phyloP scores from a whole-genome alignment of 139 green algal species.

The Tetraselmis chui region DNA sequence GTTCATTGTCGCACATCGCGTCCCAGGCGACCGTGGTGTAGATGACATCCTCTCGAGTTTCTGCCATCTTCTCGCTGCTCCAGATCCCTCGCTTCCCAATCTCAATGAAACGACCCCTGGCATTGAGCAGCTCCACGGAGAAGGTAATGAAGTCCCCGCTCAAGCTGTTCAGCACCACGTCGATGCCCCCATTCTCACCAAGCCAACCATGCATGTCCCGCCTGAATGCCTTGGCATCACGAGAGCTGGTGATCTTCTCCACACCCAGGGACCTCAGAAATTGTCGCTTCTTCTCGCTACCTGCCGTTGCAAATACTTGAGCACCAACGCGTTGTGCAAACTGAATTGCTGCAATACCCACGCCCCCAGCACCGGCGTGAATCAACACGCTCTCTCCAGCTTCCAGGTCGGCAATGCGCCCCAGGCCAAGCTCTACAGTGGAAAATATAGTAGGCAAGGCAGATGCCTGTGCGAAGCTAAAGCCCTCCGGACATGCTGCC shows the following conservation, averaged over 20 bases:
- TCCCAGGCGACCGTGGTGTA: not conserved
- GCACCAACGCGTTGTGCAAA: slow-evolving; percentile 21
- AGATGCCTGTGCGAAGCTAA: not conserved
- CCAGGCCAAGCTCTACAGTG: not conserved
- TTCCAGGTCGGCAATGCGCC: not conserved
- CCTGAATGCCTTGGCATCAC: not conserved
- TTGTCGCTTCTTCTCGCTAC: slow-evolving; percentile 57
- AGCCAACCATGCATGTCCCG: slow-evolving; percentile 11
- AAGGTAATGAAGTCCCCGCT: not conserved
- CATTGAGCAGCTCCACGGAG: not conserved
- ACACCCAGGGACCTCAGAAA: slow-evolving; percentile 51
- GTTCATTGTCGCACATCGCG: not conserved
- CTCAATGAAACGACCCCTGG: not conserved
- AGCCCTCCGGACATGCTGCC: not conserved
- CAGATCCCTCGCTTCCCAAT: slow-evolving; percentile 2
- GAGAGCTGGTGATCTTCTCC: slow-evolving; percentile 13
- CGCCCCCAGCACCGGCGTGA: slow-evolving; percentile 44
- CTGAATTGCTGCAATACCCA: slow-evolving; percentile 49
- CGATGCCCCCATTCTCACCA: slow-evolving; percentile 19
- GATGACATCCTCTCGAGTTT: not conserved
- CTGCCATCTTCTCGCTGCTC: not conserved
- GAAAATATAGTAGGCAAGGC: not conserved
- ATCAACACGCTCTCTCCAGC: slow-evolving; percentile 38
- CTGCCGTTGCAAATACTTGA: slow-evolving; percentile 47
- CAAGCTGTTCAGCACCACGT: slow-evolving; percentile 61